These are phyloP conservation scores for Quaeritorhiza haematococci DNA, from an alignment of 371 early-diverging fungal species.

Conservation along the genomic window DNA sequence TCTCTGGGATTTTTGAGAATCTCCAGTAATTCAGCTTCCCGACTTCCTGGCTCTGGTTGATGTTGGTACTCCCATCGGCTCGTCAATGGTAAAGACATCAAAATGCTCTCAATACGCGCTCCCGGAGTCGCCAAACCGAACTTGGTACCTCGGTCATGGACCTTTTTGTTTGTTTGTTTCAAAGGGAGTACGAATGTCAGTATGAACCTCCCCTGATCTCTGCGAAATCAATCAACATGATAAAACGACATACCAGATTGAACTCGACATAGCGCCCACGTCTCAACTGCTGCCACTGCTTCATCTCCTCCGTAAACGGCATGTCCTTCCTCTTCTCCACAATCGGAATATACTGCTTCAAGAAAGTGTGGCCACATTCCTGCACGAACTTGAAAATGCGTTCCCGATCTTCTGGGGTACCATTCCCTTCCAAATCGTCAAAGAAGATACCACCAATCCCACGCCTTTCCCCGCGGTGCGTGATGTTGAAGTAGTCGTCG, in stretches of 20 bases:
- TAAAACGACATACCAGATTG: slow-evolving; percentile 35
- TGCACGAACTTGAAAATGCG: slow-evolving; percentile 37
- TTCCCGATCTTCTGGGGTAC: slow-evolving; percentile 16
- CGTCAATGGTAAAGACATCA: slow-evolving; percentile 46
- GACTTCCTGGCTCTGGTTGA: slow-evolving; percentile 58
- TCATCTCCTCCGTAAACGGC: slow-evolving; percentile 37
- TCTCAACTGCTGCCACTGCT: slow-evolving; percentile 50
- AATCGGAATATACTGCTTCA: slow-evolving; percentile 44
- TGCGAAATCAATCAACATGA: no score
- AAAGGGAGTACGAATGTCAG: no score
- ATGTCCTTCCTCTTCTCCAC: slow-evolving; percentile 30
- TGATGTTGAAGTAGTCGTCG: slow-evolving; percentile 46
- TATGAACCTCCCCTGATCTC: no score
- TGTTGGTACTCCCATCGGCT: slow-evolving; percentile 67
- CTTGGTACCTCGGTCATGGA: slow-evolving; percentile 53
- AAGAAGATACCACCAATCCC: slow-evolving; percentile 56
- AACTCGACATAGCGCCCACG: slow-evolving; percentile 55
- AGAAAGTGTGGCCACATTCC: slow-evolving; percentile 34
- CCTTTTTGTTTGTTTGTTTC: no score
- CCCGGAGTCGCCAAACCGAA: slow-evolving; percentile 55
- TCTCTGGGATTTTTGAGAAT: slow-evolving; percentile 74
- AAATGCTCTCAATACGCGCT: slow-evolving; percentile 47
- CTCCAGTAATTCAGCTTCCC: slow-evolving; percentile 69
- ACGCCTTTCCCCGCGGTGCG: slow-evolving; percentile 43
- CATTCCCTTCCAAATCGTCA: slow-evolving; percentile 39